Evolutionary conservation across 495 filamentous ascomycete species (phyloP).

Genomic region (Amniculicola lignicola): DNA sequence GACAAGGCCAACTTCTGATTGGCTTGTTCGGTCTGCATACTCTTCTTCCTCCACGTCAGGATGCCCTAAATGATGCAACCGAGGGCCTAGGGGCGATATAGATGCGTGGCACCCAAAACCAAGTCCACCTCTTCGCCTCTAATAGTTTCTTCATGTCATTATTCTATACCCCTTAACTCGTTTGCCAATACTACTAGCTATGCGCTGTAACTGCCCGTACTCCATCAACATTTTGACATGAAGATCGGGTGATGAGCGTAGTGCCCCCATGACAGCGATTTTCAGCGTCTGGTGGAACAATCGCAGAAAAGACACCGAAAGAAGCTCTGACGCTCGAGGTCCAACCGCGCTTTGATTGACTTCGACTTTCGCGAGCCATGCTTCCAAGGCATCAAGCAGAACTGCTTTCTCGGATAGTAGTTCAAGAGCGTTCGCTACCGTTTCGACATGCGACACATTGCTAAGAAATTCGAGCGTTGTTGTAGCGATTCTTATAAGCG

Average conservation of each 20-base stretch:
- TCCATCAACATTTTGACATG: conserved; percentile 7
- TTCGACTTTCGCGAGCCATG: conserved; percentile 10
- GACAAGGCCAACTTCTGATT: conserved; percentile 5
- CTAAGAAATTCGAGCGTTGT: conserved; percentile 14
- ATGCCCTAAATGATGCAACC: neutral
- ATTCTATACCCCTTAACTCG: conserved; percentile 21
- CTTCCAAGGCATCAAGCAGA: conserved; percentile 15
- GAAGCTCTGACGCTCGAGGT: neutral
- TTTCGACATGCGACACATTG: conserved; percentile 15
- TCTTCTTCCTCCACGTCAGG: neutral
- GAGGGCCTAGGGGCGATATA: neutral
- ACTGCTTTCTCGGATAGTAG: conserved; percentile 16
- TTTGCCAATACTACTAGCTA: conserved; percentile 12
- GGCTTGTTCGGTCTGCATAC: conserved; percentile 13
- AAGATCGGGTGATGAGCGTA: conserved; percentile 7
- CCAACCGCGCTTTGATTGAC: conserved; percentile 3
- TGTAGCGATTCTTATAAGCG: conserved; percentile 14
- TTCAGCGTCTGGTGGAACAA: conserved; percentile 18
- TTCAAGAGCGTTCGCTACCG: conserved; percentile 10
- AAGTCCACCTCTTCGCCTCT: too few relatives aligned
- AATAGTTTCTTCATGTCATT: too few relatives aligned
- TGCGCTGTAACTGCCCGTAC: conserved; percentile 7
- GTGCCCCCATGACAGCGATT: conserved; percentile 17
- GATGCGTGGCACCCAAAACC: neutral
- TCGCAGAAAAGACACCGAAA: conserved; percentile 15